Percentiles rank a stretch among this genome's conserved stretches.
Evolutionary conservation across 2,329 filamentous ascomycete species (phyloP).

Genomic region (Hymenotorrendiella dingleyae): DNA sequence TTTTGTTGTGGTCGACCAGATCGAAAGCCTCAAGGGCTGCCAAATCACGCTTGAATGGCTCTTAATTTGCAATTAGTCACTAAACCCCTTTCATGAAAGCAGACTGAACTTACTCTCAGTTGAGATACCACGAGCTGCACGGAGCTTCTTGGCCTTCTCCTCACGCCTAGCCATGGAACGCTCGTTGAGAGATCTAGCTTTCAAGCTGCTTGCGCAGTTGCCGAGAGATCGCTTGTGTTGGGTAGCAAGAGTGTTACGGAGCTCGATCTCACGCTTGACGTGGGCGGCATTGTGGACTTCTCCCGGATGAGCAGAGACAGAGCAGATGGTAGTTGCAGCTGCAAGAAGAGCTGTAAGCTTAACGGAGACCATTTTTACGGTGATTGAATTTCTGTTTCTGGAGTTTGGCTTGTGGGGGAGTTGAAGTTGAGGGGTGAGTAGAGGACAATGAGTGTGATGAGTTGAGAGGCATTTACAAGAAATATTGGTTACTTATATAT

Average conservation of each 20-base stretch:
- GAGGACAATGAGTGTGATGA: too few relatives aligned
- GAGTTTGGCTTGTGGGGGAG: too few relatives aligned
- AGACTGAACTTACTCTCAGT: background rate
- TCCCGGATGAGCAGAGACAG: background rate
- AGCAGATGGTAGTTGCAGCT: background rate
- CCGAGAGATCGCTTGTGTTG: background rate
- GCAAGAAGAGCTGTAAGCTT: too few relatives aligned
- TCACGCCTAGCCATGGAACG: background rate
- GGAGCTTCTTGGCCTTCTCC: background rate
- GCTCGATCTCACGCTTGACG: background rate
- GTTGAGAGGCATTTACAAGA: too few relatives aligned
- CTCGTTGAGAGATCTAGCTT: background rate
- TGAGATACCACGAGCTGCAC: background rate
- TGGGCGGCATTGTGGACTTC: background rate
- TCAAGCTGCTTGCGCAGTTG: background rate
- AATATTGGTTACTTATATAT: too few relatives aligned
- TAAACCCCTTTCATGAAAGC: too few relatives aligned
- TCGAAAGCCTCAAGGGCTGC: background rate
- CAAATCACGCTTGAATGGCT: background rate
- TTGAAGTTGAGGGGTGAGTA: too few relatives aligned
- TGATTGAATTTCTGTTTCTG: too few relatives aligned
- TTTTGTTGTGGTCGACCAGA: constrained; percentile 15
- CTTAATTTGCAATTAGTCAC: too few relatives aligned
- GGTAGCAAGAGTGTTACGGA: background rate
- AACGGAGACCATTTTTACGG: too few relatives aligned